Percentiles rank a stretch among this genome's conserved stretches.
These are phyloP conservation scores for Vitis hybrid DNA, from an alignment of 177 flowering plant genomes.

Conservation along the genomic window DNA sequence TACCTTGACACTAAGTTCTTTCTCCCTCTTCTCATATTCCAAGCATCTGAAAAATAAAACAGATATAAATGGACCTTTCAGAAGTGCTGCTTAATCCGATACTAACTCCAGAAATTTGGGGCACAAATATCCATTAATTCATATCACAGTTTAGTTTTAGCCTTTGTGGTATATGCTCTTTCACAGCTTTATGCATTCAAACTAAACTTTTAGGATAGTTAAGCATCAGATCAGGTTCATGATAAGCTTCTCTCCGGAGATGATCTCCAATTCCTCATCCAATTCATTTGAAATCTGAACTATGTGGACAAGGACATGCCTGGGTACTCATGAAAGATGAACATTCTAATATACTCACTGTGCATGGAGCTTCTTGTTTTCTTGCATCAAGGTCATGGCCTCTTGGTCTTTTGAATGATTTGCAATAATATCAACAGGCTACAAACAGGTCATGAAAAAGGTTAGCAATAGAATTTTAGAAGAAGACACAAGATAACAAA, in stretches of 20 bases:
- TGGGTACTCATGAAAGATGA: background rate
- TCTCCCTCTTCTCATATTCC: constrained; percentile 49
- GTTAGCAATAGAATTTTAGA: background rate
- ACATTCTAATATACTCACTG: constrained; percentile 44
- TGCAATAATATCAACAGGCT: constrained; percentile 33
- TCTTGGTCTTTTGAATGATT: constrained; percentile 32
- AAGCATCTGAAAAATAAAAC: constrained; percentile 46
- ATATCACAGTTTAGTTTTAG: too few relatives aligned
- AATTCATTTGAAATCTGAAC: background rate
- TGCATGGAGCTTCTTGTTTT: constrained; percentile 57
- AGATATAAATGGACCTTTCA: background rate
- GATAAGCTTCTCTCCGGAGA: too few relatives aligned
- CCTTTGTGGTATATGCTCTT: too few relatives aligned
- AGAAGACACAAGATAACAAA: too few relatives aligned
- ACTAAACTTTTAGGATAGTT: too few relatives aligned
- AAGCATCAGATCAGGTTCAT: too few relatives aligned
- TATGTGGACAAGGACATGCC: background rate
- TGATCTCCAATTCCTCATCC: background rate
- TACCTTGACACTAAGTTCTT: constrained; percentile 68
- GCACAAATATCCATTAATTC: too few relatives aligned
- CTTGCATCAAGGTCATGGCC: constrained; percentile 39
- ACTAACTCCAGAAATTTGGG: too few relatives aligned
- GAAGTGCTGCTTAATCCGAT: background rate
- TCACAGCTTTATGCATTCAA: too few relatives aligned
- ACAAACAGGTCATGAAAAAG: constrained; percentile 10